Evolutionary conservation across 2,329 filamentous ascomycete species (phyloP).

Genomic region (Fusarium verticillioides): DNA sequence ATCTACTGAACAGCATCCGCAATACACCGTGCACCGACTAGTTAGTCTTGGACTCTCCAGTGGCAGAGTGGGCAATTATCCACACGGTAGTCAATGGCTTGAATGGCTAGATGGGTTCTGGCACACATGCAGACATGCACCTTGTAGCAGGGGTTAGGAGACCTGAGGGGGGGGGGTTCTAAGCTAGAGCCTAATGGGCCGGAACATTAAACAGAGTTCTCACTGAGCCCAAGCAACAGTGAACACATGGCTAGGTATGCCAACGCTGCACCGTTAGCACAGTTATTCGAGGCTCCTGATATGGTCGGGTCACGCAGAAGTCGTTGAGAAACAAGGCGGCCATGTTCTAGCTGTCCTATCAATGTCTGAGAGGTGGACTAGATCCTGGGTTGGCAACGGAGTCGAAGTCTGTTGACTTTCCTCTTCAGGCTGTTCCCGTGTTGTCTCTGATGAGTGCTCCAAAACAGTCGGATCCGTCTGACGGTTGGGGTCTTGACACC

Average conservation of each 20-base stretch:
- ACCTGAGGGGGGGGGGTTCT: constrained; percentile 14
- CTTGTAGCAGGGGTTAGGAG: constrained; percentile 6
- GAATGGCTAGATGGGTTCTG: not conserved
- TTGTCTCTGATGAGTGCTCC: not conserved
- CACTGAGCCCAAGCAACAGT: constrained; percentile 3
- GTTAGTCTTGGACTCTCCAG: not conserved
- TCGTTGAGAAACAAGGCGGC: not conserved
- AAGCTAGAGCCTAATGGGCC: not conserved
- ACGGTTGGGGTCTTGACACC: not conserved
- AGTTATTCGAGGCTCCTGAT: not conserved
- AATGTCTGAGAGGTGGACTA: not conserved
- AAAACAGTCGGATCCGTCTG: not conserved
- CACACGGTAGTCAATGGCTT: constrained; percentile 1
- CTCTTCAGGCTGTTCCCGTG: constrained; percentile 23
- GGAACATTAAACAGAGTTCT: constrained; percentile 16
- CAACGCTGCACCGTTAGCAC: constrained; percentile 14
- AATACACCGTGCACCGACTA: not conserved
- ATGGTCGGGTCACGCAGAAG: not conserved
- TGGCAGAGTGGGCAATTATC: not conserved
- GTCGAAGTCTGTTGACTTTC: constrained; percentile 13
- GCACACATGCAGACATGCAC: not conserved
- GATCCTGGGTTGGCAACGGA: constrained; percentile 5
- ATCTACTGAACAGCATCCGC: not conserved
- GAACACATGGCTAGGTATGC: not conserved
- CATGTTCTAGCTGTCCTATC: not conserved